Percentiles rank a stretch among this genome's conserved stretches.
Conservation (phyloP, 495 filamentous ascomycete genomes). For the Rostrohypoxylon terebratum region DNA sequence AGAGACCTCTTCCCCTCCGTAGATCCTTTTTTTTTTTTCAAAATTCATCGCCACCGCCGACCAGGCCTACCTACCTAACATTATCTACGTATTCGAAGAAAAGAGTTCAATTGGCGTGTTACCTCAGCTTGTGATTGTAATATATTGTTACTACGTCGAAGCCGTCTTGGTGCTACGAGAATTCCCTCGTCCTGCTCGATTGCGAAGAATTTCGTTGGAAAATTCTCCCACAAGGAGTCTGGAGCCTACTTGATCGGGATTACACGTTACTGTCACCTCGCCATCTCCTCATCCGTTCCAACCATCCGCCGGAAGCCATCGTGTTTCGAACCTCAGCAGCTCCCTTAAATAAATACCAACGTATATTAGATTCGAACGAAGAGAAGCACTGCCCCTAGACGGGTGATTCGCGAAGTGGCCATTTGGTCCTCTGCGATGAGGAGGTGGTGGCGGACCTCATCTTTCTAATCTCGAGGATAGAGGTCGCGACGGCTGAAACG, state of each 20-base stretch:
- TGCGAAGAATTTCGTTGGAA: constrained; percentile 13
- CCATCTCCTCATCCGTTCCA: constrained; percentile 22
- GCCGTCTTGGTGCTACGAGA: constrained; percentile 33
- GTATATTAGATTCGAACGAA: constrained; percentile 19
- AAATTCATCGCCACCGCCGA: constrained; percentile 38
- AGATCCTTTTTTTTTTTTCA: constrained; percentile 32
- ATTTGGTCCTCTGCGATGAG: constrained; percentile 57
- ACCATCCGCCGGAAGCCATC: constrained; percentile 37
- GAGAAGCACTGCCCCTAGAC: constrained; percentile 32
- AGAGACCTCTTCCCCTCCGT: constrained; percentile 14
- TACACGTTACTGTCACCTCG: constrained; percentile 17
- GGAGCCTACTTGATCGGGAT: constrained; percentile 14
- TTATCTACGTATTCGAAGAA: constrained; percentile 6
- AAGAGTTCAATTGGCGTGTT: constrained; percentile 22
- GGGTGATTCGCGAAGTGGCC: constrained; percentile 50
- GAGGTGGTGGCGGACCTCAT: constrained; percentile 57
- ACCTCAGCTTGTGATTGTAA: constrained; percentile 33
- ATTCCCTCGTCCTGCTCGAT: constrained; percentile 22
- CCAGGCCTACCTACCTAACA: constrained; percentile 21
- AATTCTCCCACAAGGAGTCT: constrained; percentile 9
- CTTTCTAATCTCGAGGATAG: constrained; percentile 48
- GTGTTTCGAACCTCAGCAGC: constrained; percentile 41
- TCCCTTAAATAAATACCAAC: constrained; percentile 14
- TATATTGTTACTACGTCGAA: constrained; percentile 33
- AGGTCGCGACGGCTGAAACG: constrained; percentile 38